Evolutionary conservation across 2,329 filamentous ascomycete genomes (phyloP).

Genomic region (Trichoderma sp.): DNA sequence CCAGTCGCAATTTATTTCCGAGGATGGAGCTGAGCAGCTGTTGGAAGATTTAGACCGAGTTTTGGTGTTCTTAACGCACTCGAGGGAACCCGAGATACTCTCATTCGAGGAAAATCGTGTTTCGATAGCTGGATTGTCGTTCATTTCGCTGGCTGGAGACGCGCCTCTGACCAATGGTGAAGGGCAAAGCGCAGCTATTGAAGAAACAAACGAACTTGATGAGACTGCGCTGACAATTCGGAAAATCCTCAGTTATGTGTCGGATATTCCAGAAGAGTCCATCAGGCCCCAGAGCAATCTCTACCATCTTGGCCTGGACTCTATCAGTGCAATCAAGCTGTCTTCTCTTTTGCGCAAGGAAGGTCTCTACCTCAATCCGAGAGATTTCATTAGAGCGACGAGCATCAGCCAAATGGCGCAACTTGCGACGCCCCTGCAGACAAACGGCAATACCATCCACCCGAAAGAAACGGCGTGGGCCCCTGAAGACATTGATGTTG

Average conservation of each 20-base stretch:
- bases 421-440: slow-evolving; percentile 13
- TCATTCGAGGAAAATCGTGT: slow-evolving; percentile 49
- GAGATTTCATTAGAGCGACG: slow-evolving; percentile 65
- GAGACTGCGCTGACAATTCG: slow-evolving; percentile 40
- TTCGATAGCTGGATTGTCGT: slow-evolving; percentile 63
- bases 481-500: slow-evolving; percentile 39
- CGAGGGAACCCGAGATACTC: slow-evolving; percentile 51
- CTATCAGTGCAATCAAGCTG: slow-evolving; percentile 86
- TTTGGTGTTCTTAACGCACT: slow-evolving; percentile 53
- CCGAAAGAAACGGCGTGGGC: slow-evolving; percentile 23
- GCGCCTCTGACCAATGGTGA: background rate
- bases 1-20: slow-evolving; percentile 53
- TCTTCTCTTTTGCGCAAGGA: slow-evolving; percentile 65
- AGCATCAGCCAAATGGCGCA: slow-evolving; percentile 64
- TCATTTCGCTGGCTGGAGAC: slow-evolving; percentile 14
- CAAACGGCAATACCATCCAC: background rate
- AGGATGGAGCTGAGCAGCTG: slow-evolving; percentile 46
- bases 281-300: slow-evolving; percentile 64
- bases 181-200: fast-evolving
- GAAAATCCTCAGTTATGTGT: slow-evolving; percentile 53
- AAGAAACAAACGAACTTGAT: slow-evolving; percentile 32
- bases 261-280: slow-evolving; percentile 54
- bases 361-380: slow-evolving; percentile 62
- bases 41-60: slow-evolving; percentile 58
- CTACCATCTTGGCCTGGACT: slow-evolving; percentile 85